Conservation (phyloP, 2,329 filamentous ascomycete genomes). For the Fusarium camptoceras region DNA sequence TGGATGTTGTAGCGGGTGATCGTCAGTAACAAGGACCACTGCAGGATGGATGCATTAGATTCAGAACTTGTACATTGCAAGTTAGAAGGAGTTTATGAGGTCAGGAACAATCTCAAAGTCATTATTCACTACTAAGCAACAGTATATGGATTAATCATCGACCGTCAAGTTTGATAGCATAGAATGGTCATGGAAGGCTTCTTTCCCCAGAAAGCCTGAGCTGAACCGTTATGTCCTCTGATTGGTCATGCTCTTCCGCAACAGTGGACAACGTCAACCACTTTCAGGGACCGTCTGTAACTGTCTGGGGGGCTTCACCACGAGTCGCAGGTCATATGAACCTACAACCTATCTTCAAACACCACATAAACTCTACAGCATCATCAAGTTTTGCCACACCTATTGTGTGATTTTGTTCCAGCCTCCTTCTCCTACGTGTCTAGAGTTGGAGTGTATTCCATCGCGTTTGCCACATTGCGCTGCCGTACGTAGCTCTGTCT, state of each 20-base stretch:
- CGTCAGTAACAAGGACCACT: neutral
- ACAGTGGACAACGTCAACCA: constrained; percentile 31
- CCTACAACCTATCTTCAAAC: constrained; percentile 10
- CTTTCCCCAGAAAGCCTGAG: neutral
- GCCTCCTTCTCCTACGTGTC: neutral
- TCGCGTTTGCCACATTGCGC: constrained; percentile 24
- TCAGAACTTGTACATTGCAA: neutral
- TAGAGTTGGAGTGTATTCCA: neutral
- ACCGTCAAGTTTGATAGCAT: neutral
- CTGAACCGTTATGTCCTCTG: neutral
- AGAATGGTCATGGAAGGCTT: neutral
- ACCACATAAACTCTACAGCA: constrained; percentile 9
- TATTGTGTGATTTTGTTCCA: constrained; percentile 11
- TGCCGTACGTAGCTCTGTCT: constrained; percentile 38
- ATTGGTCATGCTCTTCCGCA: constrained; percentile 16
- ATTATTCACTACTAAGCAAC: neutral
- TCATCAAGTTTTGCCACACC: constrained; percentile 19
- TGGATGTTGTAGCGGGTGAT: constrained; percentile 1
- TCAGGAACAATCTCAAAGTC: too few species aligned
- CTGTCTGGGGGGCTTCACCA: constrained; percentile 25
- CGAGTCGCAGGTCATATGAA: constrained; percentile 27
- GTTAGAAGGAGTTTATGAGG: neutral
- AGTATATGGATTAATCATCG: neutral
- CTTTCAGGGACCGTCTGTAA: constrained; percentile 29
- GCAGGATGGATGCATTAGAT: neutral